A percentile compares a stretch with the other conserved stretches of the same genome.
These are phyloP conservation scores for Leucaena leucocephala DNA, from an alignment of 306 rosid genomes.

Conservation along the genomic window DNA sequence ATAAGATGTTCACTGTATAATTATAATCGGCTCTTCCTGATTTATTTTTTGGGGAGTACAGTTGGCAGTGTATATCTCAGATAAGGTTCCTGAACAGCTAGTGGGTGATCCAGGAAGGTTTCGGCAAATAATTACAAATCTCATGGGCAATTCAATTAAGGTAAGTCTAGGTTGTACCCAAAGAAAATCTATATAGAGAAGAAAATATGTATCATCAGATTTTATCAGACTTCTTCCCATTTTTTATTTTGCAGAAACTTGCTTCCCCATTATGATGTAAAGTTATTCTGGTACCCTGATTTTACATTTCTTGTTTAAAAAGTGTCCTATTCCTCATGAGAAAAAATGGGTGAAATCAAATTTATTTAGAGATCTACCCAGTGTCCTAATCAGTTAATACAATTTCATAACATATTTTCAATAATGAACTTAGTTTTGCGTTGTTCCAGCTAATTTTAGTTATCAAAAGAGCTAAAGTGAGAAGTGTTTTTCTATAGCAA, in stretches of 20 bases:
- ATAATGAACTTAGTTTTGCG: neutral
- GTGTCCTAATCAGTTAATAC: neutral
- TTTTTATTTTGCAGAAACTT: neutral
- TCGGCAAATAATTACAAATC: constrained; percentile 83
- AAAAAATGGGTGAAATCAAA: constrained; percentile 1
- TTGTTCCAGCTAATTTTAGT: constrained; percentile 19
- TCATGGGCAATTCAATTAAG: constrained; percentile 83
- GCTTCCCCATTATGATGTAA: neutral
- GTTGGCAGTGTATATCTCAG: constrained; percentile 80
- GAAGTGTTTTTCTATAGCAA: neutral
- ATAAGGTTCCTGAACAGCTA: constrained; percentile 75
- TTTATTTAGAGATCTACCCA: neutral
- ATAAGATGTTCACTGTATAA: constrained; percentile 37
- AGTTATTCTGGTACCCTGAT: neutral
- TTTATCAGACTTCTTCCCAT: constrained; percentile 16
- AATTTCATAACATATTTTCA: constrained; percentile 13
- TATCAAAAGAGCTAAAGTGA: constrained; percentile 12
- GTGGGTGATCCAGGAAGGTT: constrained; percentile 87
- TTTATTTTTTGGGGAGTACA: constrained; percentile 44
- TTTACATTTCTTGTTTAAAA: neutral
- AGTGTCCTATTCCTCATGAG: neutral
- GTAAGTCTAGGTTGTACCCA: constrained; percentile 38
- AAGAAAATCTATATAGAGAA: neutral
- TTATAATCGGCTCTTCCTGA: constrained; percentile 33
- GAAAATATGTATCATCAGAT: neutral